Evolutionary conservation across 257 asterid genomes (phyloP), one percentile per base, ranked within the genome.

Genomic region (Solanum dulcamara): DNA sequence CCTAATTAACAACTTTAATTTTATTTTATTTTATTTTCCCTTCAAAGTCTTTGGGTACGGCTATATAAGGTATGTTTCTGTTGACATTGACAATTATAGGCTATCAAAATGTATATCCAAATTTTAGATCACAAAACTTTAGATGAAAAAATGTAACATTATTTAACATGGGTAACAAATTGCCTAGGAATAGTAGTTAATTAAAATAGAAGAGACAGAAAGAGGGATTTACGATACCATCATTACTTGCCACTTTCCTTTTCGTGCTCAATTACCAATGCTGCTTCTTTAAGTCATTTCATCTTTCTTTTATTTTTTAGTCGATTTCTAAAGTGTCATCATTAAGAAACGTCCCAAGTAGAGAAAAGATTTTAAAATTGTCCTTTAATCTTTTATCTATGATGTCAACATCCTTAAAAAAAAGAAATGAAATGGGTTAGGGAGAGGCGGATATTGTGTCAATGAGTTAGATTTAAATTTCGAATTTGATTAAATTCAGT

Each of bases 241-340:
- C 79, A 68, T 87, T 80, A 13, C 85, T 28, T 46, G 40, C 26
- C 26, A 44, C 38, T 44, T 15, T 15, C 2, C 85, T 84, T 87
- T 87, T 80, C 0, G 17, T 80, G 87, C 87, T 15, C 89, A 87
- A 81, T 79, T 84, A 51, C 87, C 89, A 32, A 87, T n/a, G 89
- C 83, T 15, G 12, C 46, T 62, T 83, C 20, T 42, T 59, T 79
- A 48, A 79, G 83, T 48, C 83, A 79, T 48, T 79, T 79, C 83
- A 79, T 17, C 40, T 17, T 75, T 30, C 10, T 44, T 79, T 48
- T 48, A 1, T 6, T 72, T 79, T 77, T 77, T 79, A 5, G 42
- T 79, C 28, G 10, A 70, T 72, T 79, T 79, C 44, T 77, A 46
- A 28, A 77, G 62, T 77, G 46, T 28, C 11, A 79, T 79, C 83